phyloP scores from a whole-genome alignment of 768 basidiomycete genomes.

The Gymnopilus dilepis region DNA sequence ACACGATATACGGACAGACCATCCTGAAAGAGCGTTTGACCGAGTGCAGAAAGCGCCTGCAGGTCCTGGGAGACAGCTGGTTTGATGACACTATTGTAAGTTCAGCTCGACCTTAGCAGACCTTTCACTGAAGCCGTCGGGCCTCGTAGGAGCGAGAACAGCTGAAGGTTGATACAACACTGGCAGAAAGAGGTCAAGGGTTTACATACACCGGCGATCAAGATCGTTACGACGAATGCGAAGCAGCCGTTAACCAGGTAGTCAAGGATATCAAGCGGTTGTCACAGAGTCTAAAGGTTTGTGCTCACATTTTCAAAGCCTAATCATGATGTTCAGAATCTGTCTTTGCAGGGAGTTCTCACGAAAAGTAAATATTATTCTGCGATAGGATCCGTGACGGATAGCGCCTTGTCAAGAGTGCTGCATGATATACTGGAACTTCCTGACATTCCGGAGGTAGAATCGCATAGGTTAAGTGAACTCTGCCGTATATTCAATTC shows the following conservation, averaged over 20 bases:
- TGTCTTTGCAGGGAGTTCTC: constrained; percentile 58
- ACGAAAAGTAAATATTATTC: constrained; percentile 74
- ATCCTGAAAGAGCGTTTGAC: constrained; percentile 50
- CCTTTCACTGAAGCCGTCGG: constrained; percentile 9
- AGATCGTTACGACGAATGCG: constrained; percentile 77
- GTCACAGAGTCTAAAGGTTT: constrained; percentile 76
- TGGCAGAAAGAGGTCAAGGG: constrained; percentile 61
- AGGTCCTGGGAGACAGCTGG: constrained; percentile 67
- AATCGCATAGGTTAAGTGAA: constrained; percentile 84
- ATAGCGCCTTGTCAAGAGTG: constrained; percentile 69
- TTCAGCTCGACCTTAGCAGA: neutral
- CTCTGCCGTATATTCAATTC: constrained; percentile 80
- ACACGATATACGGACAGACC: constrained; percentile 30
- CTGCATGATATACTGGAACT: constrained; percentile 76
- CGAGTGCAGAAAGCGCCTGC: constrained; percentile 58
- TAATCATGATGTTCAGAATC: constrained; percentile 1
- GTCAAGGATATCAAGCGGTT: constrained; percentile 67
- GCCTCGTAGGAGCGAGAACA: constrained; percentile 53
- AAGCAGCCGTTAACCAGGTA: constrained; percentile 65
- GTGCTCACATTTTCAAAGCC: constrained; percentile 21
- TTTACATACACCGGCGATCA: constrained; percentile 76
- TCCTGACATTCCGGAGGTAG: constrained; percentile 86
- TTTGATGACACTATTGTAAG: constrained; percentile 74
- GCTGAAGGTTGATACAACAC: constrained; percentile 45
- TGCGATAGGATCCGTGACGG: constrained; percentile 72